Percentiles rank a stretch among this genome's conserved stretches.
phyloP scores from a whole-genome alignment of 2,329 filamentous ascomycete species.

The Ophiostoma sp. region DNA sequence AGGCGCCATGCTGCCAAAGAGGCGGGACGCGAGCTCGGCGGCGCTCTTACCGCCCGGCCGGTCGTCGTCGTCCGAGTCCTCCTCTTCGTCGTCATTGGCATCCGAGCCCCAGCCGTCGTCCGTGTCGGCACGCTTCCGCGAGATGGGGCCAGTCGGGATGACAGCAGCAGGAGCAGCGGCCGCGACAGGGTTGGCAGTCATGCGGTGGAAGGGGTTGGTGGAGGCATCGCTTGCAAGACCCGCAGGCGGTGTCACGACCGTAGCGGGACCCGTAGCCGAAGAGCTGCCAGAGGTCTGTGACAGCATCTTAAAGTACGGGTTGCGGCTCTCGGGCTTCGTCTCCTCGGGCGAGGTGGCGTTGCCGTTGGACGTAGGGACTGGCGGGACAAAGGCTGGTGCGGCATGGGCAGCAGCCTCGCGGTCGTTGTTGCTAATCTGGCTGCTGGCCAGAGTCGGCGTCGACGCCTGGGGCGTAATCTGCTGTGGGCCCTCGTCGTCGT shows the following conservation, averaged over 20 bases:
- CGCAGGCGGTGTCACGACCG: conserved; percentile 34
- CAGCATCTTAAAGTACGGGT: conserved; percentile 92
- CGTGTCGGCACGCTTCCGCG: conserved; percentile 54
- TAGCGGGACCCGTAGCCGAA: conserved; percentile 36
- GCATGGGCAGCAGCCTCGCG: conserved; percentile 54
- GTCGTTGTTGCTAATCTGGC: conserved; percentile 56
- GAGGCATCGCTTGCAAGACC: conserved; percentile 58
- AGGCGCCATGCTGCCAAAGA: conserved; percentile 96
- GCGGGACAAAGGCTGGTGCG: conserved; percentile 39
- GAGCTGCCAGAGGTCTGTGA: conserved; percentile 64
- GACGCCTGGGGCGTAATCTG: conserved; percentile 65
- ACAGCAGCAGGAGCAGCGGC: conserved; percentile 49
- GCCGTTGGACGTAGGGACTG: conserved; percentile 43
- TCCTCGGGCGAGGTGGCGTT: conserved; percentile 52
- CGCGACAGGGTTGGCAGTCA: conserved; percentile 63
- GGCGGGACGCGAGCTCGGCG: conserved; percentile 87
- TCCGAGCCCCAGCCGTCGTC: conserved; percentile 85
- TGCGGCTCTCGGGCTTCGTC: conserved; percentile 76
- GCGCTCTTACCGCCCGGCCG: conserved; percentile 79
- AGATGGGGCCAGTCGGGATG: conserved; percentile 50
- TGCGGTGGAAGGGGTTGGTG: conserved; percentile 95
- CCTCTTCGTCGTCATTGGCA: conserved; percentile 57
- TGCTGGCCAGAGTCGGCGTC: conserved; percentile 56
- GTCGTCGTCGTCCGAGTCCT: conserved; percentile 75
- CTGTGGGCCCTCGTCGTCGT: conserved; percentile 74